These are phyloP conservation scores for Lachnellula cervina DNA, from an alignment of 2,329 filamentous ascomycete species.

Conservation along the genomic window DNA sequence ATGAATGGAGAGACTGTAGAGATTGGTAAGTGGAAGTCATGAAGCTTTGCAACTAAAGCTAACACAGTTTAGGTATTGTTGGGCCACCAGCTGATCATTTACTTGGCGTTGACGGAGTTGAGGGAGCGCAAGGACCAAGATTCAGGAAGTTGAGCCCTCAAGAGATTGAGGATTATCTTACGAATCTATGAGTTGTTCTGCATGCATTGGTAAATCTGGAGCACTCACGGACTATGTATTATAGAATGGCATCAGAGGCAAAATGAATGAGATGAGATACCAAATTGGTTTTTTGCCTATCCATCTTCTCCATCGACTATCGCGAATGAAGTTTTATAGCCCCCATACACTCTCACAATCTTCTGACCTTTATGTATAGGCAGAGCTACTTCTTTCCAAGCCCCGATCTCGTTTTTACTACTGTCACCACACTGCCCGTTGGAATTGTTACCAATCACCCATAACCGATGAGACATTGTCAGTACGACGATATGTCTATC, in stretches of 20 bases:
- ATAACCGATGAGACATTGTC: constrained; percentile 45
- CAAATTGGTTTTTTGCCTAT: constrained; percentile 7
- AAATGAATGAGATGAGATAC: constrained; percentile 30
- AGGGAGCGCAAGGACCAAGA: constrained; percentile 76
- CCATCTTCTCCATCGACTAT: constrained; percentile 18
- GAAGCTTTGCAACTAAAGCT: constrained; percentile 10
- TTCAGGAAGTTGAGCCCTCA: constrained; percentile 95
- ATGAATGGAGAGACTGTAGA: constrained; percentile 99
- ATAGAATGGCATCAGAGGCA: constrained; percentile 32
- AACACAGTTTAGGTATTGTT: constrained; percentile 67
- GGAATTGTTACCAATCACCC: constrained; percentile 50
- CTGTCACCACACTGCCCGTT: constrained; percentile 56
- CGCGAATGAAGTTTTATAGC: constrained; percentile 31
- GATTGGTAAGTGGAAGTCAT: constrained; percentile 63
- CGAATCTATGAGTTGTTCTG: constrained; percentile 66
- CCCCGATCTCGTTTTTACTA: constrained; percentile 4
- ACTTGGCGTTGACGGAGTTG: constrained; percentile 84
- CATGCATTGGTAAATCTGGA: constrained; percentile 20
- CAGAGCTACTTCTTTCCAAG: constrained; percentile 26
- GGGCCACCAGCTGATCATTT: constrained; percentile 91
- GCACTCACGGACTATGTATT: constrained; percentile 31
- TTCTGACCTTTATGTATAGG: constrained; percentile 17
- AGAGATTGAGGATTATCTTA: constrained; percentile 99
- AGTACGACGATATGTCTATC: constrained; percentile 55
- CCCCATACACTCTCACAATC: constrained; percentile 25